Evolutionary conservation across 306 rosid genomes (phyloP).

Genomic region (Quercus mongolica): DNA sequence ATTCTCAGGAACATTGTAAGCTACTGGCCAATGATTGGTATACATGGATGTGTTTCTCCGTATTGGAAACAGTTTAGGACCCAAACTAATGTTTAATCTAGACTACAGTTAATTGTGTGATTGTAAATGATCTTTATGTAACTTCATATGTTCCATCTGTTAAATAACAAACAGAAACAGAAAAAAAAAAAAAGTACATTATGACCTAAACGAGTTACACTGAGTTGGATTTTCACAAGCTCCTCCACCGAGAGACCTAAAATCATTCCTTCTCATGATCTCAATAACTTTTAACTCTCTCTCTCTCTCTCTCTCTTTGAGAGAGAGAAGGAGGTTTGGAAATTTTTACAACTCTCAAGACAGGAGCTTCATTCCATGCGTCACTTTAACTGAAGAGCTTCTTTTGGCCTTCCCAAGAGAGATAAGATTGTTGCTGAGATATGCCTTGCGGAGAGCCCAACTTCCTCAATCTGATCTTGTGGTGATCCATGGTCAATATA

Average conservation of each 20-base stretch:
- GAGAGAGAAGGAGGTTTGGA: no score
- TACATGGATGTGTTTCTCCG: background rate
- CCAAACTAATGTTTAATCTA: background rate
- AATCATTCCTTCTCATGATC: slow-evolving; percentile 1
- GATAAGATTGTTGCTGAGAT: slow-evolving; percentile 69
- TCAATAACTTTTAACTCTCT: slow-evolving; percentile 13
- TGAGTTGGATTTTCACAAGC: background rate
- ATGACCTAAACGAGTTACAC: background rate
- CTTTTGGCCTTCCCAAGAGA: slow-evolving; percentile 67
- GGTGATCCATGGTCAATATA: slow-evolving; percentile 90
- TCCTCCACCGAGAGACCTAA: background rate
- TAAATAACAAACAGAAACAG: background rate
- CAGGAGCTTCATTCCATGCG: slow-evolving; percentile 6
- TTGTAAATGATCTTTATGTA: background rate
- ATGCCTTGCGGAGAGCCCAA: slow-evolving; percentile 75
- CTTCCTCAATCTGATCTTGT: slow-evolving; percentile 59
- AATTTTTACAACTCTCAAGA: slow-evolving; percentile 16
- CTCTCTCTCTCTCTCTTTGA: no score
- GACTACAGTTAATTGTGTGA: background rate
- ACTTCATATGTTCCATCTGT: background rate
- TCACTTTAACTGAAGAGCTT: slow-evolving; percentile 58
- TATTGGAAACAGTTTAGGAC: background rate
- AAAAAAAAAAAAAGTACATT: no score
- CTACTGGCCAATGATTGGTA: background rate
- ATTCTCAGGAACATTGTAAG: background rate